These are phyloP conservation scores for Corylus avellana DNA, from an alignment of 306 rosid genomes.

Conservation along the genomic window DNA sequence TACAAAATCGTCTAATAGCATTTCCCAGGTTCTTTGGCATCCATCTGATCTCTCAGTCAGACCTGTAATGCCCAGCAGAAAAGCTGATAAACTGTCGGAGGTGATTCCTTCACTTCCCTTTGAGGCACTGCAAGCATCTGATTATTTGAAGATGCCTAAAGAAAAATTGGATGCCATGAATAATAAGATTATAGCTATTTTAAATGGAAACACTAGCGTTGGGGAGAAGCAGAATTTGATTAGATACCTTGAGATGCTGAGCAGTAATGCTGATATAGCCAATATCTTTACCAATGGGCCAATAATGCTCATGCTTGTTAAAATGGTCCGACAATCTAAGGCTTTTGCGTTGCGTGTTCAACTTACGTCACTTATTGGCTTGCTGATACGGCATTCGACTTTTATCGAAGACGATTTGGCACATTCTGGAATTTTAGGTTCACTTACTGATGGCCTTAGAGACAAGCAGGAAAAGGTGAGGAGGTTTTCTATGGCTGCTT, in stretches of 20 bases:
- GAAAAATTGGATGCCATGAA: slow-evolving; percentile 67
- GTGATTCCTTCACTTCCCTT: slow-evolving; percentile 80
- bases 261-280: slow-evolving; percentile 88
- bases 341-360: slow-evolving; percentile 85
- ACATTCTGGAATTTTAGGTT: slow-evolving; percentile 82
- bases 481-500: slow-evolving; percentile 97
- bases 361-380: slow-evolving; percentile 89
- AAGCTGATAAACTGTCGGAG: slow-evolving; percentile 74
- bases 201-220: slow-evolving; percentile 70
- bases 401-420: slow-evolving; percentile 81
- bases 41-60: slow-evolving; percentile 92
- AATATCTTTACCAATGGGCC: slow-evolving; percentile 97
- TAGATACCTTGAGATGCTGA: slow-evolving; percentile 89
- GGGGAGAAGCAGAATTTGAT: slow-evolving; percentile 89
- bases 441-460: slow-evolving; percentile 88
- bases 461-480: slow-evolving; percentile 95
- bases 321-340: slow-evolving; percentile 86
- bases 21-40: slow-evolving; percentile 85
- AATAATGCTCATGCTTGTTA: slow-evolving; percentile 84
- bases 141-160: slow-evolving; percentile 79
- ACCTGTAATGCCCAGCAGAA: slow-evolving; percentile 97
- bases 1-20: slow-evolving; percentile 52
- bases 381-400: slow-evolving; percentile 89
- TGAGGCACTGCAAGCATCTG: slow-evolving; percentile 79
- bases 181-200: slow-evolving; percentile 60